Evolutionary conservation across 2,329 filamentous ascomycete genomes (phyloP).

Genomic region (Hortaea sp.): DNA sequence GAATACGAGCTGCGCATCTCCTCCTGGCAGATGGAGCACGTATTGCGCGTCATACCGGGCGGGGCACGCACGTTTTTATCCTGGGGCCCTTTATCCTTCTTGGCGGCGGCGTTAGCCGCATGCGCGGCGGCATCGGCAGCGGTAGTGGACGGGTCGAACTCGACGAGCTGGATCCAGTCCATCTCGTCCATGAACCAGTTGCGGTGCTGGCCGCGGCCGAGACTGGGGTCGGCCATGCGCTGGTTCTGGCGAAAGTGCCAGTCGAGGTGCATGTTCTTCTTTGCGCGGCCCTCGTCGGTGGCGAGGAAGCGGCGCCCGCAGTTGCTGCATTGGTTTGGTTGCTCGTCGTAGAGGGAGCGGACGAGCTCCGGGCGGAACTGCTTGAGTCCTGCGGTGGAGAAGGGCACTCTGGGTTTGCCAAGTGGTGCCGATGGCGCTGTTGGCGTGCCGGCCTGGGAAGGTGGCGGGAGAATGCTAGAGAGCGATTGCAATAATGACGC

Average conservation of each 20-base stretch:
- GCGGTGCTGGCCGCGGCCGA: slow-evolving; percentile 72
- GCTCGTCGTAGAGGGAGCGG: slow-evolving; percentile 63
- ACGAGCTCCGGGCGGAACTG: slow-evolving; percentile 63
- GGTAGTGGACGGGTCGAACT: slow-evolving; percentile 55
- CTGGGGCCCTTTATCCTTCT: slow-evolving; percentile 42
- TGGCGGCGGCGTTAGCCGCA: slow-evolving; percentile 9
- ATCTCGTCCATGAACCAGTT: slow-evolving; percentile 92
- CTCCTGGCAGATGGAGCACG: slow-evolving; percentile 91
- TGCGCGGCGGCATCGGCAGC: slow-evolving; percentile 30
- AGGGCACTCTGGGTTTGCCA: slow-evolving; percentile 11
- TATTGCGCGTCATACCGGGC: slow-evolving; percentile 62
- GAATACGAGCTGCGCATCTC: slow-evolving; percentile 88
- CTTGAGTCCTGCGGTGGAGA: slow-evolving; percentile 22
- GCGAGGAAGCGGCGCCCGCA: slow-evolving; percentile 80
- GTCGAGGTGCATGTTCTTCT: slow-evolving; percentile 88
- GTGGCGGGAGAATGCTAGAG: slow-evolving; percentile 15
- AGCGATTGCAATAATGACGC: slow-evolving; percentile 17
- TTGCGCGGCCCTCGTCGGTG: slow-evolving; percentile 66
- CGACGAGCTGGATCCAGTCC: slow-evolving; percentile 83
- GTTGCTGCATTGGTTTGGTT: slow-evolving; percentile 79
- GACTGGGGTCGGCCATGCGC: slow-evolving; percentile 70
- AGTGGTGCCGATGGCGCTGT: slow-evolving; percentile 5
- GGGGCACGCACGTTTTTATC: slow-evolving; percentile 74
- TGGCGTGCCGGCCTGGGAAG: slow-evolving; percentile 13
- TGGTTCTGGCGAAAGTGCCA: slow-evolving; percentile 97